Percentiles rank a stretch among this genome's conserved stretches.
Conservation (phyloP, 2,329 filamentous ascomycete genomes). For the Rhynchosporium graminicola region DNA sequence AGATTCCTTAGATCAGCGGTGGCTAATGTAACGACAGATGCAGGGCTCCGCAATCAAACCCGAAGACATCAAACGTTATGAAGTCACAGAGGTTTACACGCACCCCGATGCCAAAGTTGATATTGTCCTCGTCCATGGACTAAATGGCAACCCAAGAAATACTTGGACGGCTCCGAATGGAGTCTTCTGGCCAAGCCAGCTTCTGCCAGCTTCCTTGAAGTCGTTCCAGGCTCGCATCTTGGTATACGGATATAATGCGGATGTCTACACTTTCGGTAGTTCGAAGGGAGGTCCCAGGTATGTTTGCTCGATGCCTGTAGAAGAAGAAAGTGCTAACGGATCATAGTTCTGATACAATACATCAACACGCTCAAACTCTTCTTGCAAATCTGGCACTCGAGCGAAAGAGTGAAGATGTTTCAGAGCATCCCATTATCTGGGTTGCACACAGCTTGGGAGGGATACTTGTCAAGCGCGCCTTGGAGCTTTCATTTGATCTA, state of each 20-base stretch:
- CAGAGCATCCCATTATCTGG: constrained; percentile 70
- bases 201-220: constrained; percentile 62
- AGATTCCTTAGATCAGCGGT: not conserved
- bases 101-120: constrained; percentile 61
- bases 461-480: constrained; percentile 68
- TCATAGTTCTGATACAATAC: constrained; percentile 65
- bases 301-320: not conserved
- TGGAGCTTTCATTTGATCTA: constrained; percentile 67
- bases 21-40: constrained; percentile 1
- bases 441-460: constrained; percentile 75
- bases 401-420: constrained; percentile 57
- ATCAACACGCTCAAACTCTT: constrained; percentile 71
- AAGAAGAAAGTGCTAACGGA: constrained; percentile 19
- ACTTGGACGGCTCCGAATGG: constrained; percentile 60
- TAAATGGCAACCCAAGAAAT: constrained; percentile 64
- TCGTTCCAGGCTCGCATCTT: constrained; percentile 62
- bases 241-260: constrained; percentile 75
- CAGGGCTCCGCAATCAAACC: constrained; percentile 52
- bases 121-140: constrained; percentile 71
- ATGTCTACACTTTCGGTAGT: constrained; percentile 51
- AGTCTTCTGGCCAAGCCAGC: constrained; percentile 69
- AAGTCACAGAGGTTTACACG: constrained; percentile 59
- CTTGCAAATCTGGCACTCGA: constrained; percentile 63
- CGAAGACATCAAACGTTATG: constrained; percentile 53
- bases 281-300: constrained; percentile 46